Base-by-base conservation (phyloP, 2,329 filamentous ascomycete species). In the Onygena corvina region DNA sequence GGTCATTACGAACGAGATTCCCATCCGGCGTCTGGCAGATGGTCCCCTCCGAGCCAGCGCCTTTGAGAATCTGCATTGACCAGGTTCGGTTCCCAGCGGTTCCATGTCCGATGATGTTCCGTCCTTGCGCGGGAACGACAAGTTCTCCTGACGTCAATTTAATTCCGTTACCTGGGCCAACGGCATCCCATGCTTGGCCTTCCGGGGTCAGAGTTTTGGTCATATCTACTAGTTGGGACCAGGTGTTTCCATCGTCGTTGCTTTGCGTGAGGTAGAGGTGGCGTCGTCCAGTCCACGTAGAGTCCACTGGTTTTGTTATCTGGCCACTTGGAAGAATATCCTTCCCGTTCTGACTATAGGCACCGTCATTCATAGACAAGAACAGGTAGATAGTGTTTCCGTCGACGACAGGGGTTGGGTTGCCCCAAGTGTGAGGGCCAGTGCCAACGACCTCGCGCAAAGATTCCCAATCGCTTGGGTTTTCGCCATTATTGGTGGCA, bases 371-470 rank as follows among this genome's bases (percentile, higher is more conserved):
- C 60, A 60, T 61, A 46, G 53, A 60, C 47, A 61, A 45, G 47
- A 61, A 63, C 9, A 63, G 56, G 49, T 63, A 63, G 52, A 63
- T 58, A 30, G 59, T 63, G 38, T 52, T 51, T 35, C 59, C 59
- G 48, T 61, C 60, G 4, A 61, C 57, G 18, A 62, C 60, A 2
- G 60, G 50, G 5, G 60, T 60, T 2, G 60, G 60, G 46, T 63
- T 63, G n/a, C 58, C 58, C 60, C 60, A 62, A 8, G 58, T 60
- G 4, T 59, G 58, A 14, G 52, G 47, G 2, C 56, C 57, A 23
- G 47, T 49, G 8, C 56, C 57, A 8, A 59, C 49, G 3, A 61
- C 57, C 31, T 62, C 60, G 12, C 50, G 53, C 3, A 62, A 51
- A 6, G 35, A 27, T 40, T 59, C 59, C 59, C 59, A 61, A 53